These are phyloP conservation scores for Aspergillus mulundensis DNA, from an alignment of 495 filamentous ascomycete genomes.

Conservation along the genomic window DNA sequence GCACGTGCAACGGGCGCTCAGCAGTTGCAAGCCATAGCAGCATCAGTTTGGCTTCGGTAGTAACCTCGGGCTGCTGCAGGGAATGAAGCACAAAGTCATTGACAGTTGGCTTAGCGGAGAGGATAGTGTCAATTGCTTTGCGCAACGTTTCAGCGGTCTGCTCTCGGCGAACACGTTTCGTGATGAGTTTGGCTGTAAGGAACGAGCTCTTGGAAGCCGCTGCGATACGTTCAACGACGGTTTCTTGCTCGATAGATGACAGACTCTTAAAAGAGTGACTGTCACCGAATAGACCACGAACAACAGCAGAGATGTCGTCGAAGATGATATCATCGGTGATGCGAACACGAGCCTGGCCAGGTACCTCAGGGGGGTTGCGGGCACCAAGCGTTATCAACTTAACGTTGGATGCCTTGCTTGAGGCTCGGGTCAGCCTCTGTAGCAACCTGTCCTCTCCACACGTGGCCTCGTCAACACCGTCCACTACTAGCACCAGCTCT, in stretches of 20 bases:
- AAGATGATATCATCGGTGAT: conserved; percentile 23
- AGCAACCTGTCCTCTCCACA: conserved; percentile 27
- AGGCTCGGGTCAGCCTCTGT: conserved; percentile 23
- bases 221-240: conserved; percentile 28
- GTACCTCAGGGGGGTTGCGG: conserved; percentile 18
- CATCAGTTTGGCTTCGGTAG: conserved; percentile 28
- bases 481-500: conserved; percentile 35
- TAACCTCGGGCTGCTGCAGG: conserved; percentile 21
- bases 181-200: conserved; percentile 34
- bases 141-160: conserved; percentile 20
- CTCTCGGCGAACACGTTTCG: conserved; percentile 29
- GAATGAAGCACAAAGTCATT: conserved; percentile 25
- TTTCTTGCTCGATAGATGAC: conserved; percentile 21
- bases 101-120: conserved; percentile 25
- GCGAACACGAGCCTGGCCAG: conserved; percentile 8
- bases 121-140: conserved; percentile 27
- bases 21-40: conserved; percentile 38
- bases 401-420: conserved; percentile 22
- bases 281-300: conserved; percentile 15
- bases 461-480: conserved; percentile 36
- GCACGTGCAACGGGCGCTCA: conserved; percentile 28
- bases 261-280: conserved; percentile 7
- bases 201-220: conserved; percentile 36
- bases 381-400: conserved; percentile 35
- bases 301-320: conserved; percentile 23